These are phyloP conservation scores for Fonsecaea nubica DNA, from an alignment of 2,329 filamentous ascomycete species.

Conservation along the genomic window DNA sequence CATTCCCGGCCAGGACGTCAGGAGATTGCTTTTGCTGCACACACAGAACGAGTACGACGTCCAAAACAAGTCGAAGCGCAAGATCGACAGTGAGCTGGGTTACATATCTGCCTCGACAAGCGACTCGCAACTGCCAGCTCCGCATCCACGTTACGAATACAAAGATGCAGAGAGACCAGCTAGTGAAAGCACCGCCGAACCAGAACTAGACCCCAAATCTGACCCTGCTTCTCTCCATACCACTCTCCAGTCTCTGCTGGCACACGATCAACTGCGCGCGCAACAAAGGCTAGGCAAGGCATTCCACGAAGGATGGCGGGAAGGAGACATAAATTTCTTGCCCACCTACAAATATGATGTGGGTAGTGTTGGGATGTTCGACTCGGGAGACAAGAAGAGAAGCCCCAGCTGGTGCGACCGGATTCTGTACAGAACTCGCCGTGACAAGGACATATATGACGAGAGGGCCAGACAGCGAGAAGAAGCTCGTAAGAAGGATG, in stretches of 20 bases:
- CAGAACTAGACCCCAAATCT: slow-evolving; percentile 69
- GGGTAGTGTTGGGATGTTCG: slow-evolving; percentile 89
- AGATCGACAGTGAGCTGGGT: slow-evolving; percentile 41
- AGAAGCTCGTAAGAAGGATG: slow-evolving; percentile 73
- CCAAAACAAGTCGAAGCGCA: slow-evolving; percentile 48
- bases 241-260: slow-evolving; percentile 82
- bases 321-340: slow-evolving; percentile 85
- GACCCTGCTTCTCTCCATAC: slow-evolving; percentile 88
- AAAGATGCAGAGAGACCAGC: slow-evolving; percentile 61
- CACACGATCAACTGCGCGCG: slow-evolving; percentile 83
- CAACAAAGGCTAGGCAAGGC: slow-evolving; percentile 77
- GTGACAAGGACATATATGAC: slow-evolving; percentile 71
- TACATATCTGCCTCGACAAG: slow-evolving; percentile 29
- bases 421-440: slow-evolving; percentile 81
- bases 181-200: slow-evolving; percentile 53
- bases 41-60: slow-evolving; percentile 77
- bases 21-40: slow-evolving; percentile 81
- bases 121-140: slow-evolving; percentile 20
- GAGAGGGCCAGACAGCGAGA: slow-evolving; percentile 68
- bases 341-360: slow-evolving; percentile 98
- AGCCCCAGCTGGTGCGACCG: slow-evolving; percentile 97
- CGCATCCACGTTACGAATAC: slow-evolving; percentile 24
- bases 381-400: slow-evolving; percentile 91
- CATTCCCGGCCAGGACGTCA: slow-evolving; percentile 87
- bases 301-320: slow-evolving; percentile 90